Conservation (phyloP, 2,329 filamentous ascomycete species). For the Tolypocladium sp. region DNA sequence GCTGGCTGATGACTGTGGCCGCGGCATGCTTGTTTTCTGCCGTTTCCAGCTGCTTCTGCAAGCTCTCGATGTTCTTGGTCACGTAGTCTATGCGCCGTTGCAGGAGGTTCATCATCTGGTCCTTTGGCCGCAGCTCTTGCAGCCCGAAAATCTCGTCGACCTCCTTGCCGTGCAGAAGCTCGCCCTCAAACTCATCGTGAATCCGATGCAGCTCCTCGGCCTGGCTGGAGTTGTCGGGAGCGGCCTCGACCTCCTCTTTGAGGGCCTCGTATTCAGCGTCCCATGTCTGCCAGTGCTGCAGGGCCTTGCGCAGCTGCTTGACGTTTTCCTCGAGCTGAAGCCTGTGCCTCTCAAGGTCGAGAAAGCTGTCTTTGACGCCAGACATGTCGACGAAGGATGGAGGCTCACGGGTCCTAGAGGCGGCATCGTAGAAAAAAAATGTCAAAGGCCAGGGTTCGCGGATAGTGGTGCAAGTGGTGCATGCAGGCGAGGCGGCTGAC, state of each 20-base stretch:
- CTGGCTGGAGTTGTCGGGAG: slow-evolving; percentile 34
- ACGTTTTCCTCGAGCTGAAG: slow-evolving; percentile 68
- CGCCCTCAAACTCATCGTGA: slow-evolving; percentile 50
- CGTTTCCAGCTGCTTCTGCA: slow-evolving; percentile 62
- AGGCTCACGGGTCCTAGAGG: neutral
- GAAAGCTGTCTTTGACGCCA: slow-evolving; percentile 40
- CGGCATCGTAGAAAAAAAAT: neutral
- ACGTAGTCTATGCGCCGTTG: slow-evolving; percentile 82
- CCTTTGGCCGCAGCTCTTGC: slow-evolving; percentile 14
- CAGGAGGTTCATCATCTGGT: slow-evolving; percentile 50
- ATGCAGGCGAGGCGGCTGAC: neutral
- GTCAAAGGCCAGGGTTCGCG: neutral
- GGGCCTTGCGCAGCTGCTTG: slow-evolving; percentile 56
- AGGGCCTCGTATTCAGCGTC: slow-evolving; percentile 87
- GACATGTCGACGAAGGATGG: slow-evolving; percentile 23
- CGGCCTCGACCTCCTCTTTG: slow-evolving; percentile 65
- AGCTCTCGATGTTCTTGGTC: slow-evolving; percentile 63
- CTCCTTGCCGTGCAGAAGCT: slow-evolving; percentile 51
- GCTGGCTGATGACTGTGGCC: slow-evolving; percentile 48
- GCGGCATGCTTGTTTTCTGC: slow-evolving; percentile 63
- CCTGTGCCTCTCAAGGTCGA: slow-evolving; percentile 66
- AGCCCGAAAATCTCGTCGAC: slow-evolving; percentile 36
- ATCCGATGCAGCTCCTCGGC: slow-evolving; percentile 46
- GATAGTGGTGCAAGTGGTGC: no score
- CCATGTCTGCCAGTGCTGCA: slow-evolving; percentile 84